Conservation (phyloP, 768 basidiomycete genomes). For the Pleurotus tuber-regium region DNA sequence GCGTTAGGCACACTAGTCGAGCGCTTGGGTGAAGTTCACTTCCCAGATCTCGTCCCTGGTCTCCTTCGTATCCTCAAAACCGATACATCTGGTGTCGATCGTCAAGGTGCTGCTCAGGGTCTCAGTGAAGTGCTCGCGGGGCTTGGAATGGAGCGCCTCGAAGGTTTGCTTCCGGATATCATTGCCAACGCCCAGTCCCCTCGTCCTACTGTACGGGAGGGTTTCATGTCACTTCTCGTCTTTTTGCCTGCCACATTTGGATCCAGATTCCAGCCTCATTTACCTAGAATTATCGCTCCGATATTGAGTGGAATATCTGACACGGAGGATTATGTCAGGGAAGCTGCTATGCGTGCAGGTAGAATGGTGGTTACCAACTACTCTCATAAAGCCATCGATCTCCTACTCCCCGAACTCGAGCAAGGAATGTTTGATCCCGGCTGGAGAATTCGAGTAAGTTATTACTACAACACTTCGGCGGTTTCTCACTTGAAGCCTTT, state of each 20-base stretch:
- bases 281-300: conserved; percentile 91
- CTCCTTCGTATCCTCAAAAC: conserved; percentile 86
- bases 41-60: conserved; percentile 93
- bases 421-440: conserved; percentile 91
- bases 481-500: conserved; percentile 15
- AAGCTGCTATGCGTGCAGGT: conserved; percentile 98
- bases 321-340: conserved; percentile 90
- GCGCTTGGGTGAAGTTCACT: conserved; percentile 89
- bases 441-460: conserved; percentile 91
- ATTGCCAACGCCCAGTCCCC: conserved; percentile 89
- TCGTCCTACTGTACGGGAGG: conserved; percentile 89
- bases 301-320: conserved; percentile 92
- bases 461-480: not conserved
- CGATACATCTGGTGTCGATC: conserved; percentile 92
- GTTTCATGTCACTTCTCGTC: conserved; percentile 97
- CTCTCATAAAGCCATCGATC: conserved; percentile 86
- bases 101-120: conserved; percentile 97
- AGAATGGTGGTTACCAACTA: conserved; percentile 98
- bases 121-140: conserved; percentile 93
- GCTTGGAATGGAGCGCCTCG: conserved; percentile 96
- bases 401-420: conserved; percentile 92
- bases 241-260: conserved; percentile 96
- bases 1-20: conserved; percentile 96
- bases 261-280: conserved; percentile 91
- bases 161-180: conserved; percentile 91